phyloP scores from a whole-genome alignment of 768 basidiomycete genomes.

The Tephrocybe rancida region DNA sequence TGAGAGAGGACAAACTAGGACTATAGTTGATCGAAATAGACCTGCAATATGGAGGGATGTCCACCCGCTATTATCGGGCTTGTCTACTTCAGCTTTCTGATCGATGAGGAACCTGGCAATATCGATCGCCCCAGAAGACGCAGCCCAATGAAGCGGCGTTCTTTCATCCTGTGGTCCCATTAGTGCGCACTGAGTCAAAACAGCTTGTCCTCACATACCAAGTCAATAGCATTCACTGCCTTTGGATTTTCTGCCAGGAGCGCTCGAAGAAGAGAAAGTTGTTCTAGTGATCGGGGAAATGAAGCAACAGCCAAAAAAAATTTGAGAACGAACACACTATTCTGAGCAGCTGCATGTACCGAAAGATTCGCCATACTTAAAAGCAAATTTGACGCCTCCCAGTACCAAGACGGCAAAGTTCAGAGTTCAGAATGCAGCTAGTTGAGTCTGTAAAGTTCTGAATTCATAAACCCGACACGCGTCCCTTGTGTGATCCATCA shows the following conservation, averaged over 20 bases:
- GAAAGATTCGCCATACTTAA: slow-evolving; percentile 34
- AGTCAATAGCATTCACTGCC: slow-evolving; percentile 63
- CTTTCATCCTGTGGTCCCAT: slow-evolving; percentile 62
- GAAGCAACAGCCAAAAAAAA: not conserved
- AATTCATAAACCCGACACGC: too few species aligned
- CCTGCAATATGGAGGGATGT: slow-evolving; percentile 81
- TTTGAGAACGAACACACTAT: slow-evolving; percentile 42
- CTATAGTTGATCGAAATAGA: slow-evolving; percentile 23
- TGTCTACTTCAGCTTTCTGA: slow-evolving; percentile 69
- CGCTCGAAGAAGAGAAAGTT: slow-evolving; percentile 68
- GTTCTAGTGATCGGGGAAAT: slow-evolving; percentile 45
- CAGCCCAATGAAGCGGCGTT: slow-evolving; percentile 87
- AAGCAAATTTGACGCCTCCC: not conserved
- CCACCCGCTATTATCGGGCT: slow-evolving; percentile 71
- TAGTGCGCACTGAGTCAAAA: not conserved
- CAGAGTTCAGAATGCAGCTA: too few species aligned
- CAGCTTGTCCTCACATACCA: slow-evolving; percentile 37
- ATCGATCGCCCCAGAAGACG: slow-evolving; percentile 71
- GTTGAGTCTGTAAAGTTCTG: too few species aligned
- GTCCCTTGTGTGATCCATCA: too few species aligned
- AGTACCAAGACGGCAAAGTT: too few species aligned
- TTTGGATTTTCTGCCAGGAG: slow-evolving; percentile 65
- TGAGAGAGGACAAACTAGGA: slow-evolving; percentile 12
- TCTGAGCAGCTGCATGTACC: slow-evolving; percentile 70
- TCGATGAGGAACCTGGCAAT: slow-evolving; percentile 70